A percentile compares a stretch with the other conserved stretches of the same genome.
Conservation (phyloP, 1,284 basidiomycete genomes). For the Ceratobasidium theobromae region DNA sequence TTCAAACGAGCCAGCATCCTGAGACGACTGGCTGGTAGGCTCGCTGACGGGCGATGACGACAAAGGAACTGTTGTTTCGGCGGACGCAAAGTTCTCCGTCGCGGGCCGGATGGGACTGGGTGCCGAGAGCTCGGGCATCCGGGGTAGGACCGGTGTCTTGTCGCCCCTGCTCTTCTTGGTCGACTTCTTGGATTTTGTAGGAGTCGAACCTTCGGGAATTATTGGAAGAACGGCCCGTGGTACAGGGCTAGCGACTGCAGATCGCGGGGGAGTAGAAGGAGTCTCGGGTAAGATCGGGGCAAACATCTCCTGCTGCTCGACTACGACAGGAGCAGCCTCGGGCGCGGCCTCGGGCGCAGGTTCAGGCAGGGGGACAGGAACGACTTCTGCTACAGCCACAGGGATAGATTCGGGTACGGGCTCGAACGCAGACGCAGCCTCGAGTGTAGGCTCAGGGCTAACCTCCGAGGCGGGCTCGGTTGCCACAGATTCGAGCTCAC, state of each 20-base stretch:
- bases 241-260: background rate
- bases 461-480: too few species aligned
- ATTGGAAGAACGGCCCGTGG: background rate
- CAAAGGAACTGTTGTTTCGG: background rate
- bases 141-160: slow-evolving; percentile 1
- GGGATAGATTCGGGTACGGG: background rate
- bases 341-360: background rate
- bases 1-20: background rate
- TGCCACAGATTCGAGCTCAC: too few species aligned
- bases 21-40: background rate
- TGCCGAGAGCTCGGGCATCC: background rate
- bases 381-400: background rate
- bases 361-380: slow-evolving; percentile 2
- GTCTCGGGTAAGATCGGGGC: background rate
- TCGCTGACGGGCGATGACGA: background rate
- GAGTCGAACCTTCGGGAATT: background rate
- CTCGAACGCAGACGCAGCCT: too few species aligned
- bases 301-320: background rate
- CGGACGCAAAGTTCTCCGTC: background rate
- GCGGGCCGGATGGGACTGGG: background rate
- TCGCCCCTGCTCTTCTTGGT: slow-evolving; percentile 17
- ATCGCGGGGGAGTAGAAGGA: background rate
- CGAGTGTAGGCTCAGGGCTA: too few species aligned
- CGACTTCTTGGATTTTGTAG: background rate
- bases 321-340: background rate